These are phyloP conservation scores for Vitis rupestris DNA, from an alignment of 164 flowering plant species.

Conservation along the genomic window DNA sequence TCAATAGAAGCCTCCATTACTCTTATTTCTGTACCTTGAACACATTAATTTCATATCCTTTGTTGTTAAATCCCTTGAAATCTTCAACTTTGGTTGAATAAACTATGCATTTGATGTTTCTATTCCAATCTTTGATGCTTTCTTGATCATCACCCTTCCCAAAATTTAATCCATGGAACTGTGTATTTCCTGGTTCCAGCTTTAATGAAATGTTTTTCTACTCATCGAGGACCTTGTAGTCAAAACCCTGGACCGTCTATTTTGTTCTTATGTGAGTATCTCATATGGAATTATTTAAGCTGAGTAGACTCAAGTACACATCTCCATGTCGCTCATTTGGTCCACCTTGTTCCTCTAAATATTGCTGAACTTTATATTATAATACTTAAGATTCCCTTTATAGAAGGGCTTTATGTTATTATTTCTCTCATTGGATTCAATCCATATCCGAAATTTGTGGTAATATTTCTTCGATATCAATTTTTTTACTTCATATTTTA, in stretches of 20 bases:
- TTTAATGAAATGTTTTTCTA: conserved; percentile 22
- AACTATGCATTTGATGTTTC: conserved; percentile 71
- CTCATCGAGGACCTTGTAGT: conserved; percentile 27
- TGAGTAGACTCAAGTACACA: conserved; percentile 19
- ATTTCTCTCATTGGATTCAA: conserved; percentile 19
- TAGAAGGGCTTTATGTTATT: background rate
- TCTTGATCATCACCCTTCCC: conserved; percentile 17
- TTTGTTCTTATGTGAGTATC: conserved; percentile 35
- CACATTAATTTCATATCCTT: conserved; percentile 59
- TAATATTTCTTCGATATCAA: conserved; percentile 1
- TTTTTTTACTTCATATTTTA: background rate
- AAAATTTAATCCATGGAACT: conserved; percentile 10
- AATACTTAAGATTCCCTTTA: background rate
- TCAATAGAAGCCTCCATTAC: conserved; percentile 57
- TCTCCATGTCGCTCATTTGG: conserved; percentile 31
- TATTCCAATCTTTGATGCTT: conserved; percentile 68
- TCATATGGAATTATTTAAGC: background rate
- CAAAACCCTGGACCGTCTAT: conserved; percentile 38
- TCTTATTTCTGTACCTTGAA: conserved; percentile 50
- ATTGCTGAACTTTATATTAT: conserved; percentile 9
- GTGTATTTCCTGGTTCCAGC: conserved; percentile 53
- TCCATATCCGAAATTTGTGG: conserved; percentile 22
- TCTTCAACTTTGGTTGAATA: conserved; percentile 37
- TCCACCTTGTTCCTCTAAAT: conserved; percentile 27
- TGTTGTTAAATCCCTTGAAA: conserved; percentile 28